Conservation (phyloP, 1,284 basidiomycete genomes). For the Rhodotorula sp. region DNA sequence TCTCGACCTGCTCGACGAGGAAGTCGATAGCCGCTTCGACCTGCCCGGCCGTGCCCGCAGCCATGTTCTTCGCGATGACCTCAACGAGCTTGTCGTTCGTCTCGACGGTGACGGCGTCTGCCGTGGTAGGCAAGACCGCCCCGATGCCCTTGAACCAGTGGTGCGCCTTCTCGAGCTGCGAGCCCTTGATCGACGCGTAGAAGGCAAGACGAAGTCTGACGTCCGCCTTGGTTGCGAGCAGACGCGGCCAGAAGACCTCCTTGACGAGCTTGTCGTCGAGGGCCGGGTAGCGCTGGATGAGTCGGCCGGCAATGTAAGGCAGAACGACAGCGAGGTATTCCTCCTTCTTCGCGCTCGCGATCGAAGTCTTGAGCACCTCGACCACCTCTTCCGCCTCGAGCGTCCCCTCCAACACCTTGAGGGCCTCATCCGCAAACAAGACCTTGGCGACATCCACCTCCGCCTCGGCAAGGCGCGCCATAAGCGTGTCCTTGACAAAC, state of each 20-base stretch:
- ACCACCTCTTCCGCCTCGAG: slow-evolving; percentile 53
- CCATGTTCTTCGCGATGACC: slow-evolving; percentile 30
- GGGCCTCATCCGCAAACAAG: slow-evolving; percentile 60
- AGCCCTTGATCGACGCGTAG: slow-evolving; percentile 16
- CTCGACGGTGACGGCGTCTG: not conserved
- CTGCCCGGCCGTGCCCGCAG: slow-evolving; percentile 1
- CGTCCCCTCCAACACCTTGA: not conserved
- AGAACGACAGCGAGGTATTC: slow-evolving; percentile 62
- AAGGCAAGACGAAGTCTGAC: not conserved
- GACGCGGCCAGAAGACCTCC: slow-evolving; percentile 65
- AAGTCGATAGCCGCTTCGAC: slow-evolving; percentile 18
- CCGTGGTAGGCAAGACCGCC: not conserved
- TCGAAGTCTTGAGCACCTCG: slow-evolving; percentile 52
- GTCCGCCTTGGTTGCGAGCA: slow-evolving; percentile 66
- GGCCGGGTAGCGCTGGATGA: slow-evolving; percentile 51
- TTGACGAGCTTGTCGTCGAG: slow-evolving; percentile 58
- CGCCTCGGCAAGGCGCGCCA: slow-evolving; percentile 66
- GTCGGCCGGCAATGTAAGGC: slow-evolving; percentile 61
- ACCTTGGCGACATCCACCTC: slow-evolving; percentile 62
- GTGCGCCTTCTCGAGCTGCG: slow-evolving; percentile 23
- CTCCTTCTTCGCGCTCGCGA: slow-evolving; percentile 51
- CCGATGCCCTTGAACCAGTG: slow-evolving; percentile 27
- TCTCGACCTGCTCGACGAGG: slow-evolving; percentile 20
- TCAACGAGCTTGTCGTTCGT: slow-evolving; percentile 25
- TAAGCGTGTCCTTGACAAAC: slow-evolving; percentile 47